phyloP scores from a whole-genome alignment of 805 yeast species.

The Candida insectorum region DNA sequence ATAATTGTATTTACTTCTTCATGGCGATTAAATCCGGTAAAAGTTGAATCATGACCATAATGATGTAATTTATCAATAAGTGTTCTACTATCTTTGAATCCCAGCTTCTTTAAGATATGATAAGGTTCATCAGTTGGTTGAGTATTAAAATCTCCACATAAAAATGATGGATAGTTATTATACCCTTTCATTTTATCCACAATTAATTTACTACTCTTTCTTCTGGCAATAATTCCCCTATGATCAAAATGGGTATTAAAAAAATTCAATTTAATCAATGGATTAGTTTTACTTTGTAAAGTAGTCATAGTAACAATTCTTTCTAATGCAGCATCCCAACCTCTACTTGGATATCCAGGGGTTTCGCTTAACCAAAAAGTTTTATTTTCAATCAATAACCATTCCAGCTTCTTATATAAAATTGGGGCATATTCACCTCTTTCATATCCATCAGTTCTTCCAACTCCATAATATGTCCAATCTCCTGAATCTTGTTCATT shows the following conservation, averaged over 20 bases:
- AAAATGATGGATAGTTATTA: conserved; percentile 31
- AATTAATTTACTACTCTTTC: conserved; percentile 31
- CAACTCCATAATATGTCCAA: conserved; percentile 39
- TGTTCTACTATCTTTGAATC: conserved; percentile 28
- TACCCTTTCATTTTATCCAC: conserved; percentile 29
- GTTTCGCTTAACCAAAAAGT: conserved; percentile 43
- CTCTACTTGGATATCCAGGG: conserved; percentile 42
- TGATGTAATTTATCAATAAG: conserved; percentile 19
- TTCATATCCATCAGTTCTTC: conserved; percentile 28
- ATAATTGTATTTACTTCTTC: conserved; percentile 30
- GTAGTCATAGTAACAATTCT: conserved; percentile 39
- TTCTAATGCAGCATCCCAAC: conserved; percentile 44
- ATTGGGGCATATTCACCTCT: conserved; percentile 38
- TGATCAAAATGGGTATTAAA: conserved; percentile 45
- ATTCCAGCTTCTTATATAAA: conserved; percentile 27
- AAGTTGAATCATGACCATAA: conserved; percentile 46
- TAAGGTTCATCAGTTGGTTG: conserved; percentile 41
- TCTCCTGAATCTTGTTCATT: conserved; percentile 17
- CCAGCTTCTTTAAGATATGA: conserved; percentile 30
- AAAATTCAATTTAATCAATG: conserved; percentile 25
- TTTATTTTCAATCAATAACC: conserved; percentile 25
- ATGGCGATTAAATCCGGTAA: conserved; percentile 45
- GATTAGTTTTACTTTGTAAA: conserved; percentile 27
- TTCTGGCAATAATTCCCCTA: conserved; percentile 33
- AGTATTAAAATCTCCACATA: conserved; percentile 43